A percentile compares a stretch with the other conserved stretches of the same genome.
Conservation (phyloP, 495 filamentous ascomycete genomes). For the Tetracladium setigerum region DNA sequence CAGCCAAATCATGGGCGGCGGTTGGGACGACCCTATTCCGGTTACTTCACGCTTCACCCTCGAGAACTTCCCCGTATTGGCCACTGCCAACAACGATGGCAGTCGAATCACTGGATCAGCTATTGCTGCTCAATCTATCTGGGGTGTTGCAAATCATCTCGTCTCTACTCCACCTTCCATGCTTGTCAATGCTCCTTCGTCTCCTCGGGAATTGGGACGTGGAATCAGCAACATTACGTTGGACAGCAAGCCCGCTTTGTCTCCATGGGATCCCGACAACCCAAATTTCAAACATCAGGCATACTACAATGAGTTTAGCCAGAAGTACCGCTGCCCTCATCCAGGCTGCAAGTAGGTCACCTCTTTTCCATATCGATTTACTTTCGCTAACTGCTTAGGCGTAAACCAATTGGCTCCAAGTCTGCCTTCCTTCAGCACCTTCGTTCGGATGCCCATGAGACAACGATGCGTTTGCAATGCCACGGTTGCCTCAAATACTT, state of each 20-base stretch:
- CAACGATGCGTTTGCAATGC: conserved; percentile 22
- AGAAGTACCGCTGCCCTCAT: conserved; percentile 33
- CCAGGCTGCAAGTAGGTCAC: conserved; percentile 30
- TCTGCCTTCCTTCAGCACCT: conserved; percentile 25
- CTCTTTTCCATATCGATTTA: not conserved
- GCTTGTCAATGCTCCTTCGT: too few relatives aligned
- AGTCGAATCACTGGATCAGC: too few relatives aligned
- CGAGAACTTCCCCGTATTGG: too few relatives aligned
- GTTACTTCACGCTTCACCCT: too few relatives aligned
- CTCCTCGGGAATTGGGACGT: too few relatives aligned
- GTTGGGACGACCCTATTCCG: too few relatives aligned
- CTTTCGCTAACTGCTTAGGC: conserved; percentile 12
- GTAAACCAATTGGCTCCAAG: conserved; percentile 21
- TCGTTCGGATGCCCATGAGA: conserved; percentile 22
- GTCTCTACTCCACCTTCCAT: too few relatives aligned
- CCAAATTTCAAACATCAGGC: conserved; percentile 23
- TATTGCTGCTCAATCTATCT: too few relatives aligned
- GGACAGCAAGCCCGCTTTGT: not conserved
- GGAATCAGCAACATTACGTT: too few relatives aligned
- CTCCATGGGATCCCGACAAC: conserved; percentile 22
- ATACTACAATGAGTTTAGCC: conserved; percentile 20
- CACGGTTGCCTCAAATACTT: conserved; percentile 25
- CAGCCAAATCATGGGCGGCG: too few relatives aligned
- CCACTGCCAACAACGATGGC: too few relatives aligned
- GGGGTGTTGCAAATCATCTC: too few relatives aligned